Base-by-base conservation (phyloP, 352 stramenopile species). In the Pythium sp. region DNA sequence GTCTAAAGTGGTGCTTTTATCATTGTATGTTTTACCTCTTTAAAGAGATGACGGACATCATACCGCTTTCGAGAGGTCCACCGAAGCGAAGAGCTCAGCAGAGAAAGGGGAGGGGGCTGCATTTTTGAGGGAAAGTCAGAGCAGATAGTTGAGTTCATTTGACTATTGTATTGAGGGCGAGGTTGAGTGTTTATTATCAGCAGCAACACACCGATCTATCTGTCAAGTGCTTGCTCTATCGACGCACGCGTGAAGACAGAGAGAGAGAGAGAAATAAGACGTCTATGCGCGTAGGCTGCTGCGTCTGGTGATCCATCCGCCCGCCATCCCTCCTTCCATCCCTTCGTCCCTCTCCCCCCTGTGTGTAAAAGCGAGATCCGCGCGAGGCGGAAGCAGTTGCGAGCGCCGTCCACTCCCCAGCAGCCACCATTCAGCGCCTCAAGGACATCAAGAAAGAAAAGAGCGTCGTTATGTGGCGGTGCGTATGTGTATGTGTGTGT, bases 391-490 rank as follows among this genome's bases (percentile, higher is more conserved):
- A 58, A 62, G 32, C 32, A 47, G n/a, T 62, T 62, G n/a, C 36
- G 56, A 30, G 55, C 20, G 30, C 9, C 46, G 22, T 24, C 11
- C 24, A 38, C 11, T 28, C 30, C 62, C 62, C 36, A 30, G 2
- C 32, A 62, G 57, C 20, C 57, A 70, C 64, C 41, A 70, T 70
- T 64, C 56, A 70, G 57, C 64, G 64, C 46, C 64, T 70, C 64
- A 70, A 70, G 49, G 57, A 65, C 46, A 70, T 70, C 64, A 65
- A 65, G 64, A 70, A 70, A n/a, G 64, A 70, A 12, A 70, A 70
- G 43, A 64, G 57, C 46, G 56, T 12, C 30, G 64, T 64, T 58
- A 70, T 65, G 64, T 70, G 64, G 64, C 64, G 64, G 64, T 70
- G 26, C 43, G 64, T 58, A 3, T 2, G 38, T 15, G 15, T 8